A percentile compares a stretch with the other conserved stretches of the same genome.
These are phyloP conservation scores for Chenopodium berlandieri DNA, from an alignment of 148 eudicot species.

Conservation along the genomic window DNA sequence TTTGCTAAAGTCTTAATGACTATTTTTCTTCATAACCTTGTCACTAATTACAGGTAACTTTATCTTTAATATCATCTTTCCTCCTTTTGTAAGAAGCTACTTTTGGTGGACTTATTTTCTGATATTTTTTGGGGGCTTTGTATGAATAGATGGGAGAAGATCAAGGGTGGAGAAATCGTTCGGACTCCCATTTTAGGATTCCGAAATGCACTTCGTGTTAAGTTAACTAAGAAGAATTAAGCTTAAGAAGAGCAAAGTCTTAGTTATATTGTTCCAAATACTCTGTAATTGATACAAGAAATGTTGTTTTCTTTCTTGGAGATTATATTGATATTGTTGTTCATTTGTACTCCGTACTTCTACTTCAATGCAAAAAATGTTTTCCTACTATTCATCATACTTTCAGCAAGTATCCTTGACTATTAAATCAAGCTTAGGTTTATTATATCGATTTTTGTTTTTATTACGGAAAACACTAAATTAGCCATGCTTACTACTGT, in stretches of 20 bases:
- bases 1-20: slow-evolving; percentile 37
- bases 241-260: neutral
- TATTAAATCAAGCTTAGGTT: no score
- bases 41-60: slow-evolving; percentile 39
- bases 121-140: neutral
- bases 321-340: neutral
- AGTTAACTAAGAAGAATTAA: slow-evolving; percentile 18
- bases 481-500: no score
- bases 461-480: no score
- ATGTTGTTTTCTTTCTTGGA: neutral
- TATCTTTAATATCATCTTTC: no score
- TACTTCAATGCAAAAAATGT: no score
- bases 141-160: slow-evolving; percentile 31
- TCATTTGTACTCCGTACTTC: neutral
- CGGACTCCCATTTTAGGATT: slow-evolving; percentile 35
- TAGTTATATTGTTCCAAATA: neutral
- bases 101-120: neutral
- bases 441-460: no score
- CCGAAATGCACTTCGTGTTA: slow-evolving; percentile 29
- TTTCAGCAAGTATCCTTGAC: no score
- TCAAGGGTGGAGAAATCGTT: slow-evolving; percentile 38
- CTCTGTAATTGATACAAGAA: neutral
- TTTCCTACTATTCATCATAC: no score
- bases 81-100: neutral
- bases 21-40: slow-evolving; percentile 38